Percentiles rank a stretch among this genome's conserved stretches.
Evolutionary conservation across 345 rosid species (phyloP).

Genomic region (Moringa oleifera): DNA sequence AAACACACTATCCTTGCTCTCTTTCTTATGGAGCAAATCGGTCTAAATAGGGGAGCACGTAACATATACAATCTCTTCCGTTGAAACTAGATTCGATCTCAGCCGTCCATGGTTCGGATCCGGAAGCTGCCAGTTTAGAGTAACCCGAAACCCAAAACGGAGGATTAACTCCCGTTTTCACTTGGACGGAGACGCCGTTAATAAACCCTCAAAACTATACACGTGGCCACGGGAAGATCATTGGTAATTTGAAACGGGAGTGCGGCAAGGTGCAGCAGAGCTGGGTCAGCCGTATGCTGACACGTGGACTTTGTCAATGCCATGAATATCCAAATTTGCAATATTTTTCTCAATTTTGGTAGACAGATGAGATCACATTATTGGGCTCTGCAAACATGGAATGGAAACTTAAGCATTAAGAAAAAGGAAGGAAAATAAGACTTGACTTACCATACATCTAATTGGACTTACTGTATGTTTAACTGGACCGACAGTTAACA

Average conservation of each 20-base stretch:
- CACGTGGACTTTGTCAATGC: constrained; percentile 19
- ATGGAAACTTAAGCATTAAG: too few relatives aligned
- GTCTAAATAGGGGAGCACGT: constrained; percentile 4
- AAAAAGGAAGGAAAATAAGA: too few relatives aligned
- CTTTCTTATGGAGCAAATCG: constrained; percentile 18
- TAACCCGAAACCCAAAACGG: constrained; percentile 8
- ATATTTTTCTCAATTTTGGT: too few relatives aligned
- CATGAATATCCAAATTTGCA: too few relatives aligned
- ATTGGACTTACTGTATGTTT: too few relatives aligned
- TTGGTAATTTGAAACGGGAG: constrained; percentile 6
- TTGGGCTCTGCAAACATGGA: too few relatives aligned
- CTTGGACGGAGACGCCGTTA: too few relatives aligned
- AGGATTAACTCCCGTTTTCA: constrained; percentile 13
- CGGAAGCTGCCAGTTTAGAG: constrained; percentile 12
- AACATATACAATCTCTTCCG: constrained; percentile 16
- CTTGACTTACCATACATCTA: too few relatives aligned
- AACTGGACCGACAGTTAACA: too few relatives aligned
- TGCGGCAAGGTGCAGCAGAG: background rate
- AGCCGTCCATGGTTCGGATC: constrained; percentile 23
- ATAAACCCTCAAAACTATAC: too few relatives aligned
- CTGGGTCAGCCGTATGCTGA: background rate
- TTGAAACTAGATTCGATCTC: constrained; percentile 3
- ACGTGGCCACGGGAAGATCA: background rate
- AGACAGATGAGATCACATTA: too few relatives aligned
- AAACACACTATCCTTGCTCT: constrained; percentile 1